Base-by-base conservation (phyloP, 805 yeast genomes). In the Starmerella apis region DNA sequence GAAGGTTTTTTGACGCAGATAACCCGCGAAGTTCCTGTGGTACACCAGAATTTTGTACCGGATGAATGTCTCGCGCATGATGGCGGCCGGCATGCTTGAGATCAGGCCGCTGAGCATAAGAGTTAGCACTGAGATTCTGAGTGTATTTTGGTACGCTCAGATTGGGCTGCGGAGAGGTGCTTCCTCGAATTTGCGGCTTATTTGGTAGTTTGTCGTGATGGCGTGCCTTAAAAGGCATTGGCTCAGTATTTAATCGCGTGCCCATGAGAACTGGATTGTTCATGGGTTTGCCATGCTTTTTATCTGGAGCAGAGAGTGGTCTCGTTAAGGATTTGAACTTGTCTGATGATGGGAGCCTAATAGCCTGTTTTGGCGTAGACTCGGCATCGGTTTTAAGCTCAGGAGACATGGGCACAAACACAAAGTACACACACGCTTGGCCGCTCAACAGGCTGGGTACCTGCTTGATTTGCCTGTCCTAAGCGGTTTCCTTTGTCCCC, bases 91-190 rank as follows among this genome's bases (percentile, higher is more conserved):
- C 37, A 6, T 33, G 37, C 22, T 33, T 23, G 43, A 7, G 43
- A 11, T 13, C 27, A 16, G 41, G 27, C 27, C 27, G 27, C 27
- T 37, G 41, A 8, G 41, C 41, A 4, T 9, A 14, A 22, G 39
- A 5, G 24, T 27, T 11, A 9, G 8, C 30, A 24, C 5, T n/a
- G n/a, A n/a, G n/a, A n/a, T n/a, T n/a, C n/a, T n/a, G n/a, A n/a
- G n/a, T n/a, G n/a, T n/a, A n/a, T n/a, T 18, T 31, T 14, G 41
- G 43, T 20, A 38, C 43, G 20, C 43, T n/a, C 4, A 38, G 43
- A 22, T 20, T 22, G 16, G 43, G 30, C 43, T 38, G 43, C 28
- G 43, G 30, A 13, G 30, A 23, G 16, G 43, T 13, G 32, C 43
- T 38, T 18, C 43, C 43, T 4, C 30, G 13, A 10, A 38, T 24